Conservation (phyloP, 2,329 filamentous ascomycete genomes). For the Fusarium temperatum region DNA sequence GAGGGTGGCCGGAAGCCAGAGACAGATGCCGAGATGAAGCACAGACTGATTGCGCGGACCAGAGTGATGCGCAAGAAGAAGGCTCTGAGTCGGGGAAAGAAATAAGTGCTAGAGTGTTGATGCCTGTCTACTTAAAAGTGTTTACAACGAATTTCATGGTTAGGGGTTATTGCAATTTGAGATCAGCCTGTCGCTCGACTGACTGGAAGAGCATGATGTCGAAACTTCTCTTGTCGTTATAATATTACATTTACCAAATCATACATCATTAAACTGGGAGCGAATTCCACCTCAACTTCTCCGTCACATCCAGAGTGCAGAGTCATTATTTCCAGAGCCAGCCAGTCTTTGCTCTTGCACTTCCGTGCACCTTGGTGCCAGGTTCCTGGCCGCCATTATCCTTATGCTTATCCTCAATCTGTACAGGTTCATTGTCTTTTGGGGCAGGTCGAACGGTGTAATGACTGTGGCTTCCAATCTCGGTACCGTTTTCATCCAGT, state of each 20-base stretch:
- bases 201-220: neutral
- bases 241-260: constrained; percentile 17
- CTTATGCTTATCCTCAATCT: constrained; percentile 23
- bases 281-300: neutral
- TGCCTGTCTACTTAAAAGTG: constrained; percentile 29
- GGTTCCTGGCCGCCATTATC: neutral
- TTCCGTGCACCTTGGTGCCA: constrained; percentile 20
- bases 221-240: neutral
- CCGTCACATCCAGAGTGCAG: too few relatives aligned
- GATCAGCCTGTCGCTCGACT: neutral
- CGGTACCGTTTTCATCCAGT: constrained; percentile 53
- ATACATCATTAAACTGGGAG: constrained; percentile 27
- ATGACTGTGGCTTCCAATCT: constrained; percentile 51
- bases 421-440: constrained; percentile 22
- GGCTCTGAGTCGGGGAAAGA: constrained; percentile 50
- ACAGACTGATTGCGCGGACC: constrained; percentile 87
- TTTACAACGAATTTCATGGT: constrained; percentile 9
- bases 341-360: constrained; percentile 43
- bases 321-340: constrained; percentile 54
- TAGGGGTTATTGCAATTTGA: constrained; percentile 1
- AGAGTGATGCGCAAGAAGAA: constrained; percentile 79
- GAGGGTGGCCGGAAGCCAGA: constrained; percentile 48
- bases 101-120: constrained; percentile 33
- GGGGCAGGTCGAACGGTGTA: constrained; percentile 46
- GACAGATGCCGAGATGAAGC: constrained; percentile 58